Base-by-base conservation (phyloP, 139 green algal species). In the Auxenochlorella pyrenoidosa region DNA sequence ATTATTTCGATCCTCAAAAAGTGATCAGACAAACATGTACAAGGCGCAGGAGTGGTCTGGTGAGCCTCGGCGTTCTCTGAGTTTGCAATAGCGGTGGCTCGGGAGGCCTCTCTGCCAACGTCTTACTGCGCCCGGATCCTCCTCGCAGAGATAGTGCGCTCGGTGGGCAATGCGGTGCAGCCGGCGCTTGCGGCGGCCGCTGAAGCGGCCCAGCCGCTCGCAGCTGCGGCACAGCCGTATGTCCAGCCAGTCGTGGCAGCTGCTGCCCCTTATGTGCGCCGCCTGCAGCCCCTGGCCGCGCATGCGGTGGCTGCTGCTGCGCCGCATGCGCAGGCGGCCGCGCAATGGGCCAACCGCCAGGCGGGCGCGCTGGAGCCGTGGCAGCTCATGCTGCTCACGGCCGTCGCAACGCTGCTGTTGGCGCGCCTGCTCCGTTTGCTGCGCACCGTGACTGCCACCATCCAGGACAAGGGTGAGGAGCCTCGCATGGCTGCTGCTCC, bases 331-430 rank as follows among this genome's bases (percentile, higher is more conserved):
- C 26, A 28, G 18, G 22, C 32, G 10, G 80, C 80, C 5, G 60
- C 60, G 26, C 26, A 40, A 2, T 75, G 63, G 32, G 24, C 8
- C 22, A 86, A 87, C 43, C 43, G 60, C 40, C 79, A 58, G 15
- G 36, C 86, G 28, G 47, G 38, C 15, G 44, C 6, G 5, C 34
- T 82, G 34, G 41, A 87, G 66, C 36, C 87, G 0, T 90, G 87
- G 78, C 87, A 90, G 83, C 76, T 90, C 41, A 65, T 90, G 65
- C 40, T 84, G 58, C 26, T 84, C 5, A 75, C 66, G 3, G 66
- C 24, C 1, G 36, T 87, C 3, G 66, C 66, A 0, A 81, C 78
- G 43, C 36, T 88, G 40, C 32, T 90, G 47, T 26, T 75, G 28
- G 43, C 41, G 5, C n/a, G 54, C 22, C 28, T 86, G 30, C 32